A percentile compares a stretch with the other conserved stretches of the same genome.
Evolutionary conservation across 2,329 filamentous ascomycete genomes (phyloP).

Genomic region (Pyricularia pennisetigena): DNA sequence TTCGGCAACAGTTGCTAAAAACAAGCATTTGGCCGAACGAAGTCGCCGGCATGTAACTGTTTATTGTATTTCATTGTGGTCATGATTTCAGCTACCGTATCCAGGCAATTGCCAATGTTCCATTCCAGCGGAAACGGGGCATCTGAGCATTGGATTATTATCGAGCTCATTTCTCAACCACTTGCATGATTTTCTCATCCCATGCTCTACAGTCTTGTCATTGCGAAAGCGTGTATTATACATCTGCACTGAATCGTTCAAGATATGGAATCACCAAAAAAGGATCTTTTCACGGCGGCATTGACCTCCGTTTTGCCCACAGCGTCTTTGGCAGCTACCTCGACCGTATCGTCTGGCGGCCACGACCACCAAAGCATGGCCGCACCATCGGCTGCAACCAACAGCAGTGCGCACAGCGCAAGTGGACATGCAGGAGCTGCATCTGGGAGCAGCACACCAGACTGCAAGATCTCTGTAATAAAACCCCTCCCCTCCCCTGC

Average conservation of each 20-base stretch:
- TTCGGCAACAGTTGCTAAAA: not conserved
- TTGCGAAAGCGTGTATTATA: not conserved
- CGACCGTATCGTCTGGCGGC: not conserved
- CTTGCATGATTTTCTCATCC: not conserved
- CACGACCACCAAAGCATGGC: not conserved
- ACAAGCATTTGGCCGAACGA: not conserved
- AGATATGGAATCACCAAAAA: not conserved
- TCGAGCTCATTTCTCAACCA: not conserved
- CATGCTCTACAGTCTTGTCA: not conserved
- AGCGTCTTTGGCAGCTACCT: not conserved
- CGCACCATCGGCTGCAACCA: not conserved
- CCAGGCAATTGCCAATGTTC: not conserved
- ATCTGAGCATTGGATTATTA: not conserved
- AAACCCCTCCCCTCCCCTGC: too few species aligned
- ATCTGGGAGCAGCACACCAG: not conserved
- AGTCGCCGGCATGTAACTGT: not conserved
- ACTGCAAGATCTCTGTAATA: slow-evolving; percentile 32
- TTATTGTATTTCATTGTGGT: not conserved
- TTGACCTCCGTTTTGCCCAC: not conserved
- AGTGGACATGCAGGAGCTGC: not conserved
- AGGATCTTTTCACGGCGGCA: not conserved
- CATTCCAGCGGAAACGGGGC: not conserved
- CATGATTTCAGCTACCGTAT: not conserved
- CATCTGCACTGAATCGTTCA: not conserved
- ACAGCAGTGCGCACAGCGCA: not conserved